Percentiles rank a stretch among this genome's conserved stretches.
Evolutionary conservation across 176 grass and related monocot genomes (phyloP).

Genomic region (Chrysopogon serrulatus): DNA sequence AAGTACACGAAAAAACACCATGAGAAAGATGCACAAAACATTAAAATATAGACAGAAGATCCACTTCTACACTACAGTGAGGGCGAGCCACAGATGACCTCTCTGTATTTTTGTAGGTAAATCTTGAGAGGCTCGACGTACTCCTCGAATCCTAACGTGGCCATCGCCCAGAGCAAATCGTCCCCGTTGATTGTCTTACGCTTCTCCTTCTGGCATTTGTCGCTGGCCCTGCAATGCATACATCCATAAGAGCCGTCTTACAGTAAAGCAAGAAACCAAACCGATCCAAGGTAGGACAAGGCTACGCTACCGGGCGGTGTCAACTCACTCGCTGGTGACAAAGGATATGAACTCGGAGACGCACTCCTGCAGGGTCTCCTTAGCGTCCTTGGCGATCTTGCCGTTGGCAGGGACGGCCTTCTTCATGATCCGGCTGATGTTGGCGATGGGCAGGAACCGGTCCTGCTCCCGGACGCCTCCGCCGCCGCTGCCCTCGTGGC

Average conservation of each 20-base stretch:
- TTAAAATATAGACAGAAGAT: neutral
- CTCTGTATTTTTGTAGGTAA: constrained; percentile 95
- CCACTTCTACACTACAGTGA: neutral
- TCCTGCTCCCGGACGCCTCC: constrained; percentile 83
- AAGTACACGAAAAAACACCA: constrained; percentile 25
- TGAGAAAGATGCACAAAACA: constrained; percentile 8
- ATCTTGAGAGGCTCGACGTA: constrained; percentile 92
- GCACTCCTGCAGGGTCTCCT: constrained; percentile 98
- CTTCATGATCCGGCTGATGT: constrained; percentile 99
- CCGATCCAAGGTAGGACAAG: neutral
- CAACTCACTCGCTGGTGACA: constrained; percentile 94
- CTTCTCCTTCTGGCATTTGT: constrained; percentile 99
- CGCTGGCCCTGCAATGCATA: constrained; percentile 54
- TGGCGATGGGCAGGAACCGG: constrained; percentile 95
- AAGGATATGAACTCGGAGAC: constrained; percentile 99
- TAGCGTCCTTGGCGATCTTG: constrained; percentile 99
- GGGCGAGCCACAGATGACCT: constrained; percentile 40
- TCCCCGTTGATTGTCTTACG: constrained; percentile 97
- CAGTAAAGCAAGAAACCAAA: neutral
- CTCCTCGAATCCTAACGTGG: constrained; percentile 93
- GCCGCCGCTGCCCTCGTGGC: constrained; percentile 36
- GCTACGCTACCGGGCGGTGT: neutral
- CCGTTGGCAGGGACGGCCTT: constrained; percentile 97
- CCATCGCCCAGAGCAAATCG: constrained; percentile 95
- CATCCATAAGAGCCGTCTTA: constrained; percentile 5